phyloP scores from a whole-genome alignment of 805 yeast genomes.

The Komagataella populi region DNA sequence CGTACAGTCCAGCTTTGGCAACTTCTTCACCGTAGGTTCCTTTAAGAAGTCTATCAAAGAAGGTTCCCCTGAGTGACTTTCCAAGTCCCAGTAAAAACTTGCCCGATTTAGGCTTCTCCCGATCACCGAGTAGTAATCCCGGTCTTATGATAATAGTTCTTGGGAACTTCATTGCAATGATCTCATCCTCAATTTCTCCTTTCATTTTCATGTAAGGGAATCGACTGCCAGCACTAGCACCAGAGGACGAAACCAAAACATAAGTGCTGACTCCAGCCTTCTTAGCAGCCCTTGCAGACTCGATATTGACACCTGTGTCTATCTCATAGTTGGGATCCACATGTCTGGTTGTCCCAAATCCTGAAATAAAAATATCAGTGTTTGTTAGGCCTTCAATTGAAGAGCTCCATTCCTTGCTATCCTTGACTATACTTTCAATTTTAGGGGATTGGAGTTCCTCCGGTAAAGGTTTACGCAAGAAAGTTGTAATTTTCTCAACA shows the following conservation, averaged over 20 bases:
- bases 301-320: conserved; percentile 62
- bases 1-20: conserved; percentile 30
- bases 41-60: conserved; percentile 16
- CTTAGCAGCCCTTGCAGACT: conserved; percentile 62
- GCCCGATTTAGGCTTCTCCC: conserved; percentile 29
- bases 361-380: conserved; percentile 34
- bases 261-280: conserved; percentile 53
- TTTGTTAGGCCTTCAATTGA: conserved; percentile 14
- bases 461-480: conserved; percentile 34
- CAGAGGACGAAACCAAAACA: conserved; percentile 51
- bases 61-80: conserved; percentile 17
- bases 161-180: conserved; percentile 50
- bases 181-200: conserved; percentile 63
- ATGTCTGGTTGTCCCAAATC: conserved; percentile 65
- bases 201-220: conserved; percentile 55
- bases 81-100: conserved; percentile 16
- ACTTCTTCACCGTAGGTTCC: conserved; percentile 50
- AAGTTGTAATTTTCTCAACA: conserved; percentile 27
- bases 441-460: conserved; percentile 11
- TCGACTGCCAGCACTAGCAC: conserved; percentile 46
- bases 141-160: conserved; percentile 68
- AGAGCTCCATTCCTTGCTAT: conserved; percentile 36
- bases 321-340: conserved; percentile 66
- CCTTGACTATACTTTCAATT: conserved; percentile 27
- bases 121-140: conserved; percentile 55